Conservation (phyloP, 345 rosid species). For the Eucalyptus sp. region DNA sequence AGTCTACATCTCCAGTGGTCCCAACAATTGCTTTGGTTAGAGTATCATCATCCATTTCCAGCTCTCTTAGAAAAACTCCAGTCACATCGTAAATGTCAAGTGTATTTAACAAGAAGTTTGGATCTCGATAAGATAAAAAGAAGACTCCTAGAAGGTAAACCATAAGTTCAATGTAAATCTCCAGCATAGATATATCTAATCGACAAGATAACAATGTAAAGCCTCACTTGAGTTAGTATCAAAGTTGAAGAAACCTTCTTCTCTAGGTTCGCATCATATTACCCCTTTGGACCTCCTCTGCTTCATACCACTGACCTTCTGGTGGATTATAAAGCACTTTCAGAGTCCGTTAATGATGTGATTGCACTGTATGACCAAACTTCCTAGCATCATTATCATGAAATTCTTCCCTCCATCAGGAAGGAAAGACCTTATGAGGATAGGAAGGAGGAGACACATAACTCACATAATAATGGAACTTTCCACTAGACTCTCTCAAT, state of each 20-base stretch:
- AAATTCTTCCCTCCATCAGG: too few species aligned
- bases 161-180: not conserved
- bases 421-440: too few species aligned
- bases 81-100: slow-evolving; percentile 79
- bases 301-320: too few species aligned
- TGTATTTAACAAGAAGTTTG: slow-evolving; percentile 65
- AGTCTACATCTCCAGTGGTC: slow-evolving; percentile 86
- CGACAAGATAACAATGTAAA: not conserved
- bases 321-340: too few species aligned
- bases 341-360: too few species aligned
- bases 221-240: slow-evolving; percentile 78
- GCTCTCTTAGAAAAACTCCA: slow-evolving; percentile 62
- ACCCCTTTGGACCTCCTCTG: too few species aligned
- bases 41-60: slow-evolving; percentile 77
- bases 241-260: slow-evolving; percentile 82
- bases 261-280: too few species aligned
- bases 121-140: slow-evolving; percentile 84
- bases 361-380: too few species aligned
- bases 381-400: too few species aligned
- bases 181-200: not conserved
- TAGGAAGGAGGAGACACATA: too few species aligned
- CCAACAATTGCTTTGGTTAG: slow-evolving; percentile 89
- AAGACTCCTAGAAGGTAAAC: slow-evolving; percentile 44
- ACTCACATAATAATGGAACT: too few species aligned
- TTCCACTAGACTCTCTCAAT: too few species aligned